Conservation (phyloP, 192 early-diverging fungal genomes). For the Mortierella claussenii region DNA sequence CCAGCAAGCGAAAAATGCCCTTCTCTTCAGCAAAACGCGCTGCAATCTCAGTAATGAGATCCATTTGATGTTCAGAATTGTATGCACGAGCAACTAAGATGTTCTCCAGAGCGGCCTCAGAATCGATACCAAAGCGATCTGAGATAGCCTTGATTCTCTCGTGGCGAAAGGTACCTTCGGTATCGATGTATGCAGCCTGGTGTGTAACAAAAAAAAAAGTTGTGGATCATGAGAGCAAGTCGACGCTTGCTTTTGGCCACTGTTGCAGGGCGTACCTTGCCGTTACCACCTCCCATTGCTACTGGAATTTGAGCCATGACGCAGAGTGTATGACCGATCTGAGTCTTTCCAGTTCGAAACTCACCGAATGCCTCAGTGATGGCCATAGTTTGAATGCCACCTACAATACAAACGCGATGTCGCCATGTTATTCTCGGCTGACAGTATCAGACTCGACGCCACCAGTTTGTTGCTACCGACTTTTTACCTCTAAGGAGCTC, state of each 20-base stretch:
- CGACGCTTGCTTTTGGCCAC: too few species aligned
- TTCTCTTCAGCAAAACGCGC: slow-evolving; percentile 77
- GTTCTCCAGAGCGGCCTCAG: slow-evolving; percentile 77
- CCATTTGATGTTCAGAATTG: slow-evolving; percentile 88
- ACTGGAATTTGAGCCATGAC: slow-evolving; percentile 79
- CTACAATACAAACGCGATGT: slow-evolving; percentile 34
- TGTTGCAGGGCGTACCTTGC: slow-evolving; percentile 78
- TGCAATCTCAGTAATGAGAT: slow-evolving; percentile 77
- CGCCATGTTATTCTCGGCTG: too few species aligned
- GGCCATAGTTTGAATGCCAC: slow-evolving; percentile 82
- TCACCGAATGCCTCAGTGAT: slow-evolving; percentile 92
- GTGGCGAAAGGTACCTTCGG: slow-evolving; percentile 84
- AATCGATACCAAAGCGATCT: slow-evolving; percentile 70
- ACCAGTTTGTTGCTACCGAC: too few species aligned
- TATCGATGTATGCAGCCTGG: slow-evolving; percentile 63
- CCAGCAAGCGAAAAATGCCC: slow-evolving; percentile 67
- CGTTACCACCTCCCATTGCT: slow-evolving; percentile 78
- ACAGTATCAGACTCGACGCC: too few species aligned
- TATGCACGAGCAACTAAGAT: slow-evolving; percentile 82
- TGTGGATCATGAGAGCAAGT: too few species aligned
- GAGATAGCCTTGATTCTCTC: slow-evolving; percentile 83
- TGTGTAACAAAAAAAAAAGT: not conserved
- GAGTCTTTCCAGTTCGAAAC: slow-evolving; percentile 89
- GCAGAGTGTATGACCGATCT: slow-evolving; percentile 83
- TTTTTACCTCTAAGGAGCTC: slow-evolving; percentile 74